Evolutionary conservation across 2,329 filamentous ascomycete species (phyloP), one percentile per base, ranked within the genome.

Genomic region (Verticillium nubilum): DNA sequence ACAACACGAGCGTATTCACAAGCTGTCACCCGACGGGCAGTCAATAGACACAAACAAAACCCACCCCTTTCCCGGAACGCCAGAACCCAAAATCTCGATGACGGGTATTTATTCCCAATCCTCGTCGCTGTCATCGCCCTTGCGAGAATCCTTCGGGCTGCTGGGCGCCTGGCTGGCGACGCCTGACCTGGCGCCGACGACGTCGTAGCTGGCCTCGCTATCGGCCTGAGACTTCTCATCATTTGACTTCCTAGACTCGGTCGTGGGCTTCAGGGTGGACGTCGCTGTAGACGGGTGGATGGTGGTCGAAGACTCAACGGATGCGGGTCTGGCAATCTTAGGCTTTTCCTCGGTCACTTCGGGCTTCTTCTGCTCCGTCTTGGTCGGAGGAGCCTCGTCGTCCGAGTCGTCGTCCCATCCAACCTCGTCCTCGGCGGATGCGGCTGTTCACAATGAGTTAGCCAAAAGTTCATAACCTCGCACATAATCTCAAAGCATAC

Each of bases 161-260:
- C 76, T 84, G 26, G 92, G 89, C 19, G 92, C 88, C 64, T 90
- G 89, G 72, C 91, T 97, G 37, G 88, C 86, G 52, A 86, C 84
- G 55, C 90, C 90, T 57, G 90, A 93, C 53, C 86, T 80, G 5
- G 88, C 87, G 7, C 90, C 89, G 53, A 99, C 92, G 33, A 99
- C 83, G 72, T 99, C 95, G 73, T 99, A 99, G 76, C 92, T 97
- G 19, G 91, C 91, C 67, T 99, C 95, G 71, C 94, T 97, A 68
- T 95, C 95, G 7, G 92, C 87, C 66, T 95, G 90, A 27, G 91
- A 96, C 72, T 94, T 92, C 72, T 92, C 89, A 69, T 97, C 92
- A 68, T 96, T 89, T 27, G 92, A 96, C 68, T 83, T 86, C 54
- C 91, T 87, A 19, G 86, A 78, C 66, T 90, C 85, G 29, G 77